These are phyloP conservation scores for Knoxia roxburghii DNA, from an alignment of 257 asterid species.

Conservation along the genomic window DNA sequence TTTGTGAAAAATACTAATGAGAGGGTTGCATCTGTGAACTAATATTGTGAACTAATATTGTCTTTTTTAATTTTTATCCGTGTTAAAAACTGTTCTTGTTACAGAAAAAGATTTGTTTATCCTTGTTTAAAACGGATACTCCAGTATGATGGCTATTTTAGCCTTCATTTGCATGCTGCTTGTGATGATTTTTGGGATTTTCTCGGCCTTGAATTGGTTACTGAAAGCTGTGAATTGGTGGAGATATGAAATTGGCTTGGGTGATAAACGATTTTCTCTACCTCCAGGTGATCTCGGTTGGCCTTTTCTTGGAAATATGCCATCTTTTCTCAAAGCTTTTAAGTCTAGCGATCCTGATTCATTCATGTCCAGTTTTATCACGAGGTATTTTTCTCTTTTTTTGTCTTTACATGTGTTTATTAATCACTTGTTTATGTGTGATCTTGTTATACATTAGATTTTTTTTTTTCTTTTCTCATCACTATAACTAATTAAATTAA, in stretches of 20 bases:
- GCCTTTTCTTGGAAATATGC: conserved; percentile 93
- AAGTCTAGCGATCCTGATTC: conserved; percentile 72
- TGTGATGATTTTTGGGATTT: conserved; percentile 16
- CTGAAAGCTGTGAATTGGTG: conserved; percentile 40
- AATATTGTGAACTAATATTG: too few relatives aligned
- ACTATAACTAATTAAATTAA: too few relatives aligned
- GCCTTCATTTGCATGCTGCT: conserved; percentile 11
- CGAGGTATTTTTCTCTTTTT: background rate
- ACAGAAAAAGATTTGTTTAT: background rate
- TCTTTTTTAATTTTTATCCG: background rate
- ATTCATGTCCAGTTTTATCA: conserved; percentile 45
- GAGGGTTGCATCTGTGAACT: too few relatives aligned
- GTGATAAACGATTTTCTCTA: conserved; percentile 36
- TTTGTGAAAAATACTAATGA: too few relatives aligned
- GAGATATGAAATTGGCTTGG: conserved; percentile 52
- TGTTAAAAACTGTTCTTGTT: too few relatives aligned
- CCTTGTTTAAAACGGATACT: too few relatives aligned
- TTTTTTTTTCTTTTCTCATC: too few relatives aligned
- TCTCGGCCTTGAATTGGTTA: conserved; percentile 34
- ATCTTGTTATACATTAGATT: too few relatives aligned
- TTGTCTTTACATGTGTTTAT: too few relatives aligned
- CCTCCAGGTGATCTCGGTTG: conserved; percentile 97
- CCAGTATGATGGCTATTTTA: background rate
- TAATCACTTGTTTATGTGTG: too few relatives aligned
- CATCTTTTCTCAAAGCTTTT: conserved; percentile 87